phyloP scores from a whole-genome alignment of 1,284 basidiomycete genomes.

The Coniferiporia weirii region DNA sequence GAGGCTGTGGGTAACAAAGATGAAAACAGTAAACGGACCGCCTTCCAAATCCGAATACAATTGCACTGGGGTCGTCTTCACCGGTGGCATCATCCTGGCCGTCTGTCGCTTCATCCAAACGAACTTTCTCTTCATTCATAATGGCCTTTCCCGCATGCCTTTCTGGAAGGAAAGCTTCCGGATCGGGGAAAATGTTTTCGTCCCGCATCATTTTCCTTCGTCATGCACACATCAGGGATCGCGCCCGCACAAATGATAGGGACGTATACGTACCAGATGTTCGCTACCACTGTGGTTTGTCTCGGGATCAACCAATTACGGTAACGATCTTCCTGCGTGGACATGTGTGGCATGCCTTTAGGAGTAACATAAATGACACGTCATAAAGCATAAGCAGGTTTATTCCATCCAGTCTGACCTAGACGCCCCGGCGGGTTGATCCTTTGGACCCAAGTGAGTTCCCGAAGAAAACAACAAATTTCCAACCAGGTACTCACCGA shows the following conservation, averaged over 20 bases:
- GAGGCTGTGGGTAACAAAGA: no score
- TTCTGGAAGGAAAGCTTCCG: constrained; percentile 8
- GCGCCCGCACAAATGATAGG: not conserved
- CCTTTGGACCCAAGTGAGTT: not conserved
- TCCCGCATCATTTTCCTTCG: constrained; percentile 12
- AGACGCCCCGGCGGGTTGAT: not conserved
- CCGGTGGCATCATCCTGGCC: not conserved
- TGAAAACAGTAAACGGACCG: not conserved
- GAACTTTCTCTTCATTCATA: not conserved
- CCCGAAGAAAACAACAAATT: not conserved
- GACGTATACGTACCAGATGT: not conserved
- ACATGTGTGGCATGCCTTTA: not conserved
- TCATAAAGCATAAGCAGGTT: not conserved
- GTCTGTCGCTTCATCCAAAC: not conserved
- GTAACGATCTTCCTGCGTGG: not conserved
- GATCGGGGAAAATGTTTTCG: constrained; percentile 10
- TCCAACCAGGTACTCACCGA: not conserved
- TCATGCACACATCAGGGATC: not conserved
- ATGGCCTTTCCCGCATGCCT: not conserved
- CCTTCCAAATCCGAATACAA: constrained; percentile 3
- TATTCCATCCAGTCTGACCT: not conserved
- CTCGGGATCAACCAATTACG: not conserved
- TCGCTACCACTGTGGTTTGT: not conserved
- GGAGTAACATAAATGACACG: not conserved
- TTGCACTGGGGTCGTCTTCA: not conserved